Percentiles rank a stretch among this genome's conserved stretches.
phyloP scores from a whole-genome alignment of 2,329 filamentous ascomycete genomes.

The Colletotrichum musae region DNA sequence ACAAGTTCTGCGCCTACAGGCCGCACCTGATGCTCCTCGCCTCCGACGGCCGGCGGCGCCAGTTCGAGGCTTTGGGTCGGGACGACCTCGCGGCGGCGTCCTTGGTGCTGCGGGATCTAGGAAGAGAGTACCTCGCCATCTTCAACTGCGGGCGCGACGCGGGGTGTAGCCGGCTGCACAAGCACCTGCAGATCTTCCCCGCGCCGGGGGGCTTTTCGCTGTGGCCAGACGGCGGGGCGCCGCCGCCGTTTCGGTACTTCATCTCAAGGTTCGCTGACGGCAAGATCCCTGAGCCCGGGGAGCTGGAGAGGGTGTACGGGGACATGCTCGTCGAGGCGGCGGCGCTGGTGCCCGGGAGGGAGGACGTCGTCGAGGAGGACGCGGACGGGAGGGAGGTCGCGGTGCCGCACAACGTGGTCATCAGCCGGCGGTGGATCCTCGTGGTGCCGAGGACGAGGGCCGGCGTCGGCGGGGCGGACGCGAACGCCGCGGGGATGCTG shows the following conservation, averaged over 20 bases:
- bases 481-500: conserved; percentile 63
- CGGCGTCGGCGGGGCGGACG: conserved; percentile 53
- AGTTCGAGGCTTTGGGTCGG: conserved; percentile 57
- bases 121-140: conserved; percentile 54
- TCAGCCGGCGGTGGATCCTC: conserved; percentile 60
- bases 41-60: conserved; percentile 60
- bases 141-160: conserved; percentile 62
- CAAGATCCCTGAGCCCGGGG: neutral
- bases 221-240: conserved; percentile 43
- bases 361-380: conserved; percentile 17
- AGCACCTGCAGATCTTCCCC: conserved; percentile 63
- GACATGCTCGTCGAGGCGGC: conserved; percentile 45
- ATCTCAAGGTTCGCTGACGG: conserved; percentile 46
- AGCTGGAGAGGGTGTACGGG: conserved; percentile 46
- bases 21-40: conserved; percentile 65
- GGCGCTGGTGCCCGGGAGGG: conserved; percentile 21
- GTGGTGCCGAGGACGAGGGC: conserved; percentile 59
- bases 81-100: conserved; percentile 57
- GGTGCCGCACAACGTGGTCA: conserved; percentile 61
- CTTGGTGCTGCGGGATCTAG: conserved; percentile 1
- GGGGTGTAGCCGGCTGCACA: conserved; percentile 63
- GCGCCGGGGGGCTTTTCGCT: conserved; percentile 46
- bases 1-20: conserved; percentile 63
- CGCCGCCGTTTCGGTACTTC: conserved; percentile 55
- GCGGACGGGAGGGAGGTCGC: conserved; percentile 30